phyloP scores from a whole-genome alignment of 2,329 filamentous ascomycete genomes.

The Microsporum ferrugineum region DNA sequence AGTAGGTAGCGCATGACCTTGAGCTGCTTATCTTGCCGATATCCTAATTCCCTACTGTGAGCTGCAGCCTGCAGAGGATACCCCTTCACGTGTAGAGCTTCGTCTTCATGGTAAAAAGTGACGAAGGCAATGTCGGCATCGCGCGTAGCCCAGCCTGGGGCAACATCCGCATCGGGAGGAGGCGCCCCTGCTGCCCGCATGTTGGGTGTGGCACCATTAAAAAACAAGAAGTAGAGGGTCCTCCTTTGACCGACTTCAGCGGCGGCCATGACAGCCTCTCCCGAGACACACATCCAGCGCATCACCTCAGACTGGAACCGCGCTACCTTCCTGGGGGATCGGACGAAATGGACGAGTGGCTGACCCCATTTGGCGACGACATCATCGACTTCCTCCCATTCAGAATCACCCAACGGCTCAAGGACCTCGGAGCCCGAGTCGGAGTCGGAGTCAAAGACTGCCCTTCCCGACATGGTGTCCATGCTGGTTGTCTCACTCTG shows the following conservation, averaged over 20 bases:
- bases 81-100: background rate
- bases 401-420: background rate
- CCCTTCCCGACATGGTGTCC: background rate
- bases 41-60: background rate
- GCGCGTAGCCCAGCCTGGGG: slow-evolving; percentile 7
- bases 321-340: background rate
- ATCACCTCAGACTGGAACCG: background rate
- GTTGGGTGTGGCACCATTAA: slow-evolving; percentile 1
- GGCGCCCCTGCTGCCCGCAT: slow-evolving; percentile 5
- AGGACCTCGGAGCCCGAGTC: background rate
- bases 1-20: slow-evolving; percentile 7
- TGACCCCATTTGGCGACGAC: slow-evolving; percentile 6
- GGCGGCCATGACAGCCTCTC: slow-evolving; percentile 9
- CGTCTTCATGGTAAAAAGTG: background rate
- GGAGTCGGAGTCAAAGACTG: background rate
- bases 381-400: background rate
- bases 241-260: slow-evolving; percentile 4
- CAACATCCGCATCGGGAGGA: slow-evolving; percentile 7
- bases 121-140: slow-evolving; percentile 5
- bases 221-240: slow-evolving; percentile 2
- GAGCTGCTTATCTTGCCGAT: slow-evolving; percentile 6
- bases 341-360: slow-evolving; percentile 4
- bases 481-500: background rate
- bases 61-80: slow-evolving; percentile 8
- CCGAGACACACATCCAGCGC: background rate